Percentiles rank a stretch among this genome's conserved stretches.
Conservation (phyloP, 225 moss, liverwort and hornwort species). For the Antitrichia curtipendula region DNA sequence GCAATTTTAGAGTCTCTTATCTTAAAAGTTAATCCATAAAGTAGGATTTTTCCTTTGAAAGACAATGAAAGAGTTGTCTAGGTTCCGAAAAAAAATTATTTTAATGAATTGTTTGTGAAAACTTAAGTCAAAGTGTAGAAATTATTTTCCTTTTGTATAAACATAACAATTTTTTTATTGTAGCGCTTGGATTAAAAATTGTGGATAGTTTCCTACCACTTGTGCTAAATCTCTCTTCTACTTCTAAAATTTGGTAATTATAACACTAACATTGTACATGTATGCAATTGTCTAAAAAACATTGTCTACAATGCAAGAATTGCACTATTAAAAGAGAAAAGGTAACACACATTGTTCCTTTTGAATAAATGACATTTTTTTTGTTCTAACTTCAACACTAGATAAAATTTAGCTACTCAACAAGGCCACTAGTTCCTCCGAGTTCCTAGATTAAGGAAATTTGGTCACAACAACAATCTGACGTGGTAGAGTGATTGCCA, state of each 20-base stretch:
- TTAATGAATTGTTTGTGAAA: neutral
- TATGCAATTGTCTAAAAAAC: fast-evolving
- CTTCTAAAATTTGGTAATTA: neutral
- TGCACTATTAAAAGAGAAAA: fast-evolving
- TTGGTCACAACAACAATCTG: too few species aligned
- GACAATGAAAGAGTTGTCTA: fast-evolving
- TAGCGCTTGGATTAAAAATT: neutral
- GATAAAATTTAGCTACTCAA: too few species aligned
- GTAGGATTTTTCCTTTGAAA: too few species aligned
- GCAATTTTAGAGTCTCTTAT: too few species aligned
- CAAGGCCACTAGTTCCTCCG: too few species aligned
- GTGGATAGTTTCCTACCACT: fast-evolving
- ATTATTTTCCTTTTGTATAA: neutral
- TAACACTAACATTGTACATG: neutral
- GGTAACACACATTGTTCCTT: neutral
- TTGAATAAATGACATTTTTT: fast-evolving
- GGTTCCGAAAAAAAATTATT: neutral
- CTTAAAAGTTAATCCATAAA: neutral
- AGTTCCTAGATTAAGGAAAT: too few species aligned
- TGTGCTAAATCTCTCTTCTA: neutral
- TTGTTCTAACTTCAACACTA: neutral
- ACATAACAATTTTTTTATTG: fast-evolving
- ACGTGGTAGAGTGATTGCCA: too few species aligned
- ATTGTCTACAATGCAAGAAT: fast-evolving
- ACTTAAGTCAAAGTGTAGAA: fast-evolving